These are phyloP conservation scores for Clonostachys sp. DNA, from an alignment of 2,329 filamentous ascomycete genomes.

Conservation along the genomic window DNA sequence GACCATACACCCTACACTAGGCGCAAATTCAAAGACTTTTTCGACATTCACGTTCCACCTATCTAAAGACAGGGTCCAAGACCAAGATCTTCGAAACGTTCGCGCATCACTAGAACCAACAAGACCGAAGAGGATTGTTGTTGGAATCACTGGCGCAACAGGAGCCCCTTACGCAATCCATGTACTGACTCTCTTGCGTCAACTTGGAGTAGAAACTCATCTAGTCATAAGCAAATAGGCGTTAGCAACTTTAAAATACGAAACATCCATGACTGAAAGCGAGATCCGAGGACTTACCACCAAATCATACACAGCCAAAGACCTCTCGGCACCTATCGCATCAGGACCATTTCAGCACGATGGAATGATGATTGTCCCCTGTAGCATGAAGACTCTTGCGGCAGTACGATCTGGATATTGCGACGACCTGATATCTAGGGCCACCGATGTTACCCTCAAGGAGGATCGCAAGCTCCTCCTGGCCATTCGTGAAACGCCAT, in stretches of 20 bases:
- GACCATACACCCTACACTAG: no score
- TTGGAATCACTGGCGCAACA: slow-evolving; percentile 45
- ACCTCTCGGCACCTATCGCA: slow-evolving; percentile 37
- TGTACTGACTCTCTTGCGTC: slow-evolving; percentile 29
- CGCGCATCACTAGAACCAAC: no score
- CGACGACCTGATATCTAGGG: slow-evolving; percentile 37
- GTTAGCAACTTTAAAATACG: slow-evolving; percentile 39
- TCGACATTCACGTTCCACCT: no score
- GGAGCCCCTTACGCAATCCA: slow-evolving; percentile 36
- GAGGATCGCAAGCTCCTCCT: slow-evolving; percentile 32
- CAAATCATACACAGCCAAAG: slow-evolving; percentile 28
- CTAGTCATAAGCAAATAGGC: slow-evolving; percentile 44
- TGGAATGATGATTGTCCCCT: slow-evolving; percentile 43
- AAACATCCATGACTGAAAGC: slow-evolving; percentile 29
- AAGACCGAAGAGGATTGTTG: slow-evolving; percentile 28
- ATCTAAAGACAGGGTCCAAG: no score
- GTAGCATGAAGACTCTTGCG: slow-evolving; percentile 42
- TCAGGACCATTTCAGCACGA: slow-evolving; percentile 34
- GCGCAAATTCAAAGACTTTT: no score
- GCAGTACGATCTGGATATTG: slow-evolving; percentile 31
- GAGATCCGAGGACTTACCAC: slow-evolving; percentile 31
- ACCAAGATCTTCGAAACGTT: no score
- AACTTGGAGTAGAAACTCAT: slow-evolving; percentile 39
- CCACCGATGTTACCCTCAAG: slow-evolving; percentile 41
- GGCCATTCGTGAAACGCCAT: slow-evolving; percentile 35